Base-by-base conservation (phyloP, 768 basidiomycete species). In the Leccinum fibrillosum region DNA sequence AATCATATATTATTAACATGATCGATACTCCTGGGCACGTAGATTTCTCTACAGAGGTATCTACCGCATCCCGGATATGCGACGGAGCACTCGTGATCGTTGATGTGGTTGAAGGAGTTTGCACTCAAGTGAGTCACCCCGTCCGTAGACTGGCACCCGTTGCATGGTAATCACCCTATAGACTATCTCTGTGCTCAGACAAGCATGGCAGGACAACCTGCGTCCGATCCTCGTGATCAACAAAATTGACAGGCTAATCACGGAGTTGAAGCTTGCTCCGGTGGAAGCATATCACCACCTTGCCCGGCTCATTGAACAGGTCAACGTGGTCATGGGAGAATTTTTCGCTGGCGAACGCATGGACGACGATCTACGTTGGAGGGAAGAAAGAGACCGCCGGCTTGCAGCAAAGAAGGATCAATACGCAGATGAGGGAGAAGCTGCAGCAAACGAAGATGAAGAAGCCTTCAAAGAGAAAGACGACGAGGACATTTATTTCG, bases 11-110 rank as follows among this genome's bases (percentile, higher is more conserved):
- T 49, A 83, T 98, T 54, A 98, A 97, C 70, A 88, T 98, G 81
- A 96, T 99, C 62, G 97, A 99, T 73, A 98, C 97, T 0, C 97
- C 97, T 15, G 97, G 97, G 4, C 97, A 99, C 75, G 96, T 99
- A 23, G 97, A 98, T 73, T 99, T 99, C 65, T 95, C 94, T 0
- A 94, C 89, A 55, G 97, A 98, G 70, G 97, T 99, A 0, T 98
- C 94, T 1, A 91, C 93, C 1, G 94, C 96, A 21, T 92, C 94
- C 12, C 79, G 95, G 51, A 70, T 99, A 25, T 97, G 94, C 64
- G 97, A 98, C 73, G 97, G 97, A 13, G 94, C 96, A 2, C 80
- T 99, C 6, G 90, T 99, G 42, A 77, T 99, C 5, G 94, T 99
- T 1, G 97, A 99, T 70, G 94, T 92, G 2, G 93, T 98, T 1